A percentile compares a stretch with the other conserved stretches of the same genome.
Conservation (phyloP, 257 asterid species). For the Oldenlandia corymbosa region DNA sequence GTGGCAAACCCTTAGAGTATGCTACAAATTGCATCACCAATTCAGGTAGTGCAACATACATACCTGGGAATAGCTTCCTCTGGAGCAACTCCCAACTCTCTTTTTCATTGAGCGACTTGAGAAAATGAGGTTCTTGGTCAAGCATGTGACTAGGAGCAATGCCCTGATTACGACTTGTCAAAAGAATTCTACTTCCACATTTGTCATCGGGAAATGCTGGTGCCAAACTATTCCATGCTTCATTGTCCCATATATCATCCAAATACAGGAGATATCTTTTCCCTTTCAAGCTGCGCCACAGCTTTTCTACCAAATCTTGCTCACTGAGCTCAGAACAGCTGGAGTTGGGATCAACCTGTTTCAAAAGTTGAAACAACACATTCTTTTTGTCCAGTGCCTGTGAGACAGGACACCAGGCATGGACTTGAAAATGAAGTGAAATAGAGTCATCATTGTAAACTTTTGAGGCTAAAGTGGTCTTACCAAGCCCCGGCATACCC, state of each 20-base stretch:
- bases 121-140: background rate
- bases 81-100: constrained; percentile 12
- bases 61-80: constrained; percentile 1
- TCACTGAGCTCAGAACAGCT: background rate
- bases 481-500: constrained; percentile 19
- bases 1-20: background rate
- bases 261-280: background rate
- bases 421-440: background rate
- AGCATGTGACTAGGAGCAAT: background rate
- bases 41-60: background rate
- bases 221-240: background rate
- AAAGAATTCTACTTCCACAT: constrained; percentile 9
- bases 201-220: constrained; percentile 5
- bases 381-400: background rate
- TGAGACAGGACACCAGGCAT: constrained; percentile 11
- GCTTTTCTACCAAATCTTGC: background rate
- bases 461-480: constrained; percentile 15
- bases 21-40: constrained; percentile 1
- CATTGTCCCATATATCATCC: constrained; percentile 13
- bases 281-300: background rate
- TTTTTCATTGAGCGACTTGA: constrained; percentile 1
- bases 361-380: constrained; percentile 2
- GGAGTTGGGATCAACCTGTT: background rate
- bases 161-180: constrained; percentile 7
- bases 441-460: background rate